These are phyloP conservation scores for Lasiosphaeria miniovina DNA, from an alignment of 495 filamentous ascomycete genomes.

Conservation along the genomic window DNA sequence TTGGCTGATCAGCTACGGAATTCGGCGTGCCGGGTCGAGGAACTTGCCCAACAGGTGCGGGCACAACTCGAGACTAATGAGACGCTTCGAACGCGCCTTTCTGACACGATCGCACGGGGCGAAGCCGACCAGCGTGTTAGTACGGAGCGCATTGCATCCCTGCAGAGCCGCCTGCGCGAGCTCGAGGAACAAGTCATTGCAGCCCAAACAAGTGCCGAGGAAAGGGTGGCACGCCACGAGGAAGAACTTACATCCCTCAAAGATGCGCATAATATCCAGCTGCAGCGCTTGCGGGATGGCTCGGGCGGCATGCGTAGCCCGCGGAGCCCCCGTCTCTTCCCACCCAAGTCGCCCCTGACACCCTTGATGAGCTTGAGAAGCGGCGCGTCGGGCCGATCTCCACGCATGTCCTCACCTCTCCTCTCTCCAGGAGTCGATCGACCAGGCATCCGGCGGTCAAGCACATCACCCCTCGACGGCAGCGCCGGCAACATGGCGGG, in stretches of 20 bases:
- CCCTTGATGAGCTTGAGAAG: slow-evolving; percentile 56
- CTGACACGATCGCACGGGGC: slow-evolving; percentile 78
- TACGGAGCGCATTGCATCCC: slow-evolving; percentile 71
- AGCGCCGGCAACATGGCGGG: slow-evolving; percentile 52
- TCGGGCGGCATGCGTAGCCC: slow-evolving; percentile 36
- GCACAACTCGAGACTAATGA: slow-evolving; percentile 74
- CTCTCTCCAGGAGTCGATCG: slow-evolving; percentile 13
- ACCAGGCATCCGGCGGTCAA: slow-evolving; percentile 32
- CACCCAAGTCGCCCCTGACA: slow-evolving; percentile 56
- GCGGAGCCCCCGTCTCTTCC: slow-evolving; percentile 42
- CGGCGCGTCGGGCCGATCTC: slow-evolving; percentile 37
- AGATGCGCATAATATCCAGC: slow-evolving; percentile 73
- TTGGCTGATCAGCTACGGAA: slow-evolving; percentile 64
- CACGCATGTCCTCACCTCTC: slow-evolving; percentile 43
- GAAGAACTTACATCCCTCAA: slow-evolving; percentile 74
- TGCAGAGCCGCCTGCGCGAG: slow-evolving; percentile 73
- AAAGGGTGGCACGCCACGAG: slow-evolving; percentile 75
- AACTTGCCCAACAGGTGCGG: slow-evolving; percentile 70
- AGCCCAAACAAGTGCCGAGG: slow-evolving; percentile 85
- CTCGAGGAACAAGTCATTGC: slow-evolving; percentile 80
- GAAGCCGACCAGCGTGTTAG: slow-evolving; percentile 80
- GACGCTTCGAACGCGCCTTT: slow-evolving; percentile 72
- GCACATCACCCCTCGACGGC: slow-evolving; percentile 37
- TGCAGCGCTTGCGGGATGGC: slow-evolving; percentile 66
- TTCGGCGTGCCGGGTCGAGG: slow-evolving; percentile 72